Evolutionary conservation across 805 yeast genomes (phyloP), one percentile per base, ranked within the genome.

Genomic region (Hanseniaspora valbyensis): DNA sequence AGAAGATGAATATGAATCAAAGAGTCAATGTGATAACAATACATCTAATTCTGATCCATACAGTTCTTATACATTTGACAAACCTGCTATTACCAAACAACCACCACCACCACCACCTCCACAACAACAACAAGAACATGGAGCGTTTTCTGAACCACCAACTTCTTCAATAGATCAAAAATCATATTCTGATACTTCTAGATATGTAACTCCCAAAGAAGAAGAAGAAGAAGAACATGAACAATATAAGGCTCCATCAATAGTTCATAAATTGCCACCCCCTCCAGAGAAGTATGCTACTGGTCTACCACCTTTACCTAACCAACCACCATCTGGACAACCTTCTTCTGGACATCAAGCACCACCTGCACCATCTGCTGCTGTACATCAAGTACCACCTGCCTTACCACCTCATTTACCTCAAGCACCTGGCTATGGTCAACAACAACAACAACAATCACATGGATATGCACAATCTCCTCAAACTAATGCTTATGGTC

Each of bases 101-200:
- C 42, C 50, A 10, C 50, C 53, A 6, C 49, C 52, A 7, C 42
- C 60, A 8, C 38, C 56, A 6, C 49, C 57, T 12, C 54, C 59
- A 26, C 49, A 57, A 7, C n/a, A n/a, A n/a, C n/a, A n/a, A n/a
- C n/a, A n/a, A n/a, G n/a, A n/a, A n/a, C n/a, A n/a, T n/a, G n/a
- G n/a, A n/a, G 34, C 56, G 19, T 26, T 60, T 16, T 21, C 57
- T 16, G 42, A 38, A 18, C 10, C 8, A 4, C 18, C 29, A 21
- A 5, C 16, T 8, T 24, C 19, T 13, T 26, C 30, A 4, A 39
- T 32, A n/a, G 32, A 8, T 14, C 41, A 9, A 32, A n/a, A 16
- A 8, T 8, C 13, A 32, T 16, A 13, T 16, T 22, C 37, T 22
- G 32, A 41, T 6, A 16, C 13, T 18, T 28, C 44, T 9, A 13